These are phyloP conservation scores for Rutstroemia sp. DNA, from an alignment of 2,329 filamentous ascomycete species.

Conservation along the genomic window DNA sequence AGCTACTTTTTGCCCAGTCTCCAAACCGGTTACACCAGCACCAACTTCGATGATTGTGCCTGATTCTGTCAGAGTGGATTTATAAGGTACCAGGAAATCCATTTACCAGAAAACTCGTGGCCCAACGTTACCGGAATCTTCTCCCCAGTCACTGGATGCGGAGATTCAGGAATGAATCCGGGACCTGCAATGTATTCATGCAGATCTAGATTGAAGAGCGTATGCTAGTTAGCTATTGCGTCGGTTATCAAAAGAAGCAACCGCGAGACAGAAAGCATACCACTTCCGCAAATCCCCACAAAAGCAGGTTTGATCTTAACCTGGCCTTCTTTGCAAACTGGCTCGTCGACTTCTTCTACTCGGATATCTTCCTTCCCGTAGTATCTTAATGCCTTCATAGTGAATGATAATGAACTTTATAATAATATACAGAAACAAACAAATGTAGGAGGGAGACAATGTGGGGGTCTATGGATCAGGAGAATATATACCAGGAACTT, in stretches of 20 bases:
- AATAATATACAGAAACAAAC: not conserved
- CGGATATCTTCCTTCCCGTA: slow-evolving; percentile 48
- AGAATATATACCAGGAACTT: too few species aligned
- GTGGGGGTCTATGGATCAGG: too few species aligned
- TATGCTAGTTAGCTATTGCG: not conserved
- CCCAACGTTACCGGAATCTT: slow-evolving; percentile 53
- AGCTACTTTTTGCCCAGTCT: slow-evolving; percentile 48
- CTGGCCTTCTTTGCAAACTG: slow-evolving; percentile 41
- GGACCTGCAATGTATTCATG: slow-evolving; percentile 45
- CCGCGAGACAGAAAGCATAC: slow-evolving; percentile 13
- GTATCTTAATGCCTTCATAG: slow-evolving; percentile 39
- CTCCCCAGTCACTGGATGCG: slow-evolving; percentile 51
- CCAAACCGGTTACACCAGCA: slow-evolving; percentile 37
- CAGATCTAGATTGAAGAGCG: slow-evolving; percentile 30
- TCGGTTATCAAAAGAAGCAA: slow-evolving; percentile 1
- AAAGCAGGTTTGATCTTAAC: slow-evolving; percentile 41
- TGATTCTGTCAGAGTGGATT: not conserved
- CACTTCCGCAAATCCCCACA: slow-evolving; percentile 46
- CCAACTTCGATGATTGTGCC: slow-evolving; percentile 49
- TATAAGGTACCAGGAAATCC: not conserved
- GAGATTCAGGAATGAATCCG: slow-evolving; percentile 40
- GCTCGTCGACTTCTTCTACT: slow-evolving; percentile 43
- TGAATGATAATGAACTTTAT: not conserved
- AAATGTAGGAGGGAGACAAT: not conserved
- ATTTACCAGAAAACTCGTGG: slow-evolving; percentile 53